Conservation (phyloP, 805 yeast species). For the Pichia kluyveri region DNA sequence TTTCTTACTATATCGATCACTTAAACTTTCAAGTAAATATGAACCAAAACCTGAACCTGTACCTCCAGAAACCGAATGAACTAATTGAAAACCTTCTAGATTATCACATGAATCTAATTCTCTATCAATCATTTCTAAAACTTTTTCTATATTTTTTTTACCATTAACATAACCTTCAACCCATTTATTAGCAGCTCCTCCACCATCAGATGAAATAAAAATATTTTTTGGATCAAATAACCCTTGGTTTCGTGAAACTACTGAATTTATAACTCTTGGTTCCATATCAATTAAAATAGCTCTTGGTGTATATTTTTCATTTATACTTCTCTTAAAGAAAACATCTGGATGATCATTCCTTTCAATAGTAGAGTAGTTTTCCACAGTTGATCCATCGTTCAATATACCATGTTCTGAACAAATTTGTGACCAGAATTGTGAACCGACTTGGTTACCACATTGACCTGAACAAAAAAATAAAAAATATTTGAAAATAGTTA, state of each 20-base stretch:
- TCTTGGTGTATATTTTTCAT: slow-evolving; percentile 75
- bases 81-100: slow-evolving; percentile 79
- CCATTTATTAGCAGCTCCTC: slow-evolving; percentile 97
- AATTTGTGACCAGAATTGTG: slow-evolving; percentile 85
- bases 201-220: slow-evolving; percentile 70
- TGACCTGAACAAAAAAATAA: slow-evolving; percentile 43
- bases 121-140: slow-evolving; percentile 75
- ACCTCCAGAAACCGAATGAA: slow-evolving; percentile 97
- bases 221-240: slow-evolving; percentile 80
- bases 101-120: slow-evolving; percentile 88
- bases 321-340: slow-evolving; percentile 69
- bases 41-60: slow-evolving; percentile 93
- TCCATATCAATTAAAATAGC: slow-evolving; percentile 81
- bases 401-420: slow-evolving; percentile 78
- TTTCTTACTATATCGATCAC: slow-evolving; percentile 78
- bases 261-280: slow-evolving; percentile 74
- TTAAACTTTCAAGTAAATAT: slow-evolving; percentile 56
- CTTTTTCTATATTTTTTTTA: slow-evolving; percentile 54
- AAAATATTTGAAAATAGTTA: not conserved
- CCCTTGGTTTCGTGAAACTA: slow-evolving; percentile 22
- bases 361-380: slow-evolving; percentile 9
- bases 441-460: slow-evolving; percentile 95
- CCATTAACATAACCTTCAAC: slow-evolving; percentile 82
- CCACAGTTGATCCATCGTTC: slow-evolving; percentile 24
- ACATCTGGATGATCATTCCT: slow-evolving; percentile 72